Conservation (phyloP, 2,329 filamentous ascomycete genomes). For the Orbilia brochopaga region DNA sequence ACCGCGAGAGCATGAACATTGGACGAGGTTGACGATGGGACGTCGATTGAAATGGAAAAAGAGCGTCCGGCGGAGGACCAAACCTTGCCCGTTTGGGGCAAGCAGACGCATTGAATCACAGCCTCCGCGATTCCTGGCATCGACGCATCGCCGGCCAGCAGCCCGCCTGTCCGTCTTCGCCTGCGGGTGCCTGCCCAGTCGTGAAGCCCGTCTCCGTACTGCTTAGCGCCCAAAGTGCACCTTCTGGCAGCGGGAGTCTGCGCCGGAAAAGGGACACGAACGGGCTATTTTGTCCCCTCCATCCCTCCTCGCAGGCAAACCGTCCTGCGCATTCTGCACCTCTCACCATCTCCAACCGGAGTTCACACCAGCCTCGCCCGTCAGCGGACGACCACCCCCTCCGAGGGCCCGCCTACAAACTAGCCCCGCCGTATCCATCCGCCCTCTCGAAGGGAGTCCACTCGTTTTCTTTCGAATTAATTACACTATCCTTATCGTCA, state of each 20-base stretch:
- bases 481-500: neutral
- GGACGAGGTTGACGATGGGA: conserved; percentile 12
- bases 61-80: neutral
- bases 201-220: conserved; percentile 5
- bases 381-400: neutral
- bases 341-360: too few relatives aligned
- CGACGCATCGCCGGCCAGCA: conserved; percentile 23
- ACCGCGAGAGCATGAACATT: conserved; percentile 40
- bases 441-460: conserved; percentile 44
- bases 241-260: neutral
- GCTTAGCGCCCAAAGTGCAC: too few relatives aligned
- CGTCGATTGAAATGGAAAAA: conserved; percentile 14
- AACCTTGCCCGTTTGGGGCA: conserved; percentile 27
- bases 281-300: too few relatives aligned
- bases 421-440: conserved; percentile 12
- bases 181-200: too few relatives aligned
- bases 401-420: conserved; percentile 8
- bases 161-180: conserved; percentile 16
- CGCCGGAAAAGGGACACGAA: neutral
- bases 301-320: too few relatives aligned
- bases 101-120: conserved; percentile 14
- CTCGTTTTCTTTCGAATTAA: conserved; percentile 20
- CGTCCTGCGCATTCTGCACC: too few relatives aligned
- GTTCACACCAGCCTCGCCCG: neutral
- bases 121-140: conserved; percentile 1